Evolutionary conservation across 768 basidiomycete species (phyloP).

Genomic region (Psilocybe sp.): DNA sequence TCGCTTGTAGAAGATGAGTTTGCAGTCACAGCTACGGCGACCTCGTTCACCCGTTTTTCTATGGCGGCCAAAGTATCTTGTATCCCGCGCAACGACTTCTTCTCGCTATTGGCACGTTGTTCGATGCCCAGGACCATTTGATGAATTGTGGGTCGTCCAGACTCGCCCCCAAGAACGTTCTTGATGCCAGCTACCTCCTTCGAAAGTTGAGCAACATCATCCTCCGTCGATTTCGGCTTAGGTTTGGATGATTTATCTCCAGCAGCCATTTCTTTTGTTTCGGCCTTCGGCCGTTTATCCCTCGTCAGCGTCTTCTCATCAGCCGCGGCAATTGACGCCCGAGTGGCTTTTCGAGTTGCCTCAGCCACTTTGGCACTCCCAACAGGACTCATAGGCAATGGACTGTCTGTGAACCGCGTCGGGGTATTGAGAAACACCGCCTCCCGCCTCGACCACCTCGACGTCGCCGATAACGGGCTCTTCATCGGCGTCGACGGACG

Average conservation of each 20-base stretch:
- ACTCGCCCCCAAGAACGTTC: conserved; percentile 20
- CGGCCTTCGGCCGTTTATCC: no score
- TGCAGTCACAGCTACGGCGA: conserved; percentile 2
- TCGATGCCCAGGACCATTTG: conserved; percentile 29
- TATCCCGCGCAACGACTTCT: conserved; percentile 22
- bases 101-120: conserved; percentile 22
- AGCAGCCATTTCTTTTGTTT: background rate
- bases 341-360: background rate
- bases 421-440: conserved; percentile 9
- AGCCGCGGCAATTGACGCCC: background rate
- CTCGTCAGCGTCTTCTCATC: background rate
- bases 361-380: background rate
- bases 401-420: background rate
- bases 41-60: conserved; percentile 10
- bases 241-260: background rate
- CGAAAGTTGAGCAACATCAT: conserved; percentile 17
- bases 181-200: conserved; percentile 18
- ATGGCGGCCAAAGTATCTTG: conserved; percentile 24
- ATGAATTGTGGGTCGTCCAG: conserved; percentile 26
- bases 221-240: conserved; percentile 1
- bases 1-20: background rate
- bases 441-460: conserved; percentile 15
- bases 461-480: conserved; percentile 10
- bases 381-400: background rate
- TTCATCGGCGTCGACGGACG: conserved; percentile 6